Evolutionary conservation across 176 grass and related monocot species (phyloP).

Genomic region (Echinochloa phyllopogon): DNA sequence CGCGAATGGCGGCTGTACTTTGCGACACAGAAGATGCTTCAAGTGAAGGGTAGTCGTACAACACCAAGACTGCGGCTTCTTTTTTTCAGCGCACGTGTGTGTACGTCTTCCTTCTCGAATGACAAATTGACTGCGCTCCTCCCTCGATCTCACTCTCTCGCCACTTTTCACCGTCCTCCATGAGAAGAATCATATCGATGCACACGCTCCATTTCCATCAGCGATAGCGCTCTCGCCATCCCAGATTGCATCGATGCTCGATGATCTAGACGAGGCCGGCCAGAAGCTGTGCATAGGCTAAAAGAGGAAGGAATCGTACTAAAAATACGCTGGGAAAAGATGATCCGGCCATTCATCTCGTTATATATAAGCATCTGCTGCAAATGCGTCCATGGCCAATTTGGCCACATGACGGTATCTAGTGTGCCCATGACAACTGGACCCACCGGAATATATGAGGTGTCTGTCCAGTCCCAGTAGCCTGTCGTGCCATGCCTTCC

Average conservation of each 20-base stretch:
- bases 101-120: background rate
- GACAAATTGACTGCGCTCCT: slow-evolving; percentile 24
- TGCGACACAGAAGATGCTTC: background rate
- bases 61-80: slow-evolving; percentile 13
- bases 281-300: background rate
- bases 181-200: background rate
- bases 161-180: background rate
- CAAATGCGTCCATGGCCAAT: background rate
- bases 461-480: background rate
- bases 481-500: slow-evolving; percentile 1
- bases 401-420: slow-evolving; percentile 32
- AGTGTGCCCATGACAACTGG: background rate
- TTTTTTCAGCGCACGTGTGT: slow-evolving; percentile 7
- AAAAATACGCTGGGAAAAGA: background rate
- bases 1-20: background rate
- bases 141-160: background rate
- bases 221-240: background rate
- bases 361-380: background rate
- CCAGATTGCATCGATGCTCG: slow-evolving; percentile 17
- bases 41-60: background rate
- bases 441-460: background rate
- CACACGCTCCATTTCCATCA: background rate
- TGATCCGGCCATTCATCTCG: background rate
- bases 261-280: slow-evolving; percentile 36
- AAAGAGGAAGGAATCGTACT: slow-evolving; percentile 48